Evolutionary conservation across 352 stramenopile species (phyloP).

Genomic region (Globisporangium spinosum): DNA sequence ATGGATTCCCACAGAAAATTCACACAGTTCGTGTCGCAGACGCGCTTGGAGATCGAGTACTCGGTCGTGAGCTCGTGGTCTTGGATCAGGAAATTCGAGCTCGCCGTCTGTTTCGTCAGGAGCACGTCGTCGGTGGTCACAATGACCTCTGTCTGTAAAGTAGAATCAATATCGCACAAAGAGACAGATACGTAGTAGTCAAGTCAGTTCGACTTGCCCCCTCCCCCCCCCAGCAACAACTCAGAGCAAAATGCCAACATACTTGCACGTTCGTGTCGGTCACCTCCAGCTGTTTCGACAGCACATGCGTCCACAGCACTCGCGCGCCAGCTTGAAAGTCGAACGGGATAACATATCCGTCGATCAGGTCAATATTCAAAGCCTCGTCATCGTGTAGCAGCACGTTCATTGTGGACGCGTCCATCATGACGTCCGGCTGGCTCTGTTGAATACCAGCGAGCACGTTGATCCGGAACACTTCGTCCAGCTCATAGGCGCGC

Average conservation of each 20-base stretch:
- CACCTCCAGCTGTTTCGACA: constrained; percentile 29
- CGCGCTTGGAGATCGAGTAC: constrained; percentile 28
- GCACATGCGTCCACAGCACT: constrained; percentile 29
- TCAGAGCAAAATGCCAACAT: neutral
- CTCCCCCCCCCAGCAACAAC: too few relatives aligned
- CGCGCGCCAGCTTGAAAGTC: constrained; percentile 17
- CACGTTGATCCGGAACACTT: constrained; percentile 16
- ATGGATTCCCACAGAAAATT: constrained; percentile 20
- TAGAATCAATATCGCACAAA: too few relatives aligned
- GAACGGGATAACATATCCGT: constrained; percentile 8
- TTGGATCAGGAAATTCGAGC: constrained; percentile 1
- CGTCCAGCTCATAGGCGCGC: neutral
- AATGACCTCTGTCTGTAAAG: constrained; percentile 12
- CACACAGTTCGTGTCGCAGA: constrained; percentile 8
- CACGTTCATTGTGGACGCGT: constrained; percentile 19
- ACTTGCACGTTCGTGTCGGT: neutral
- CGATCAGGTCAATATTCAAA: constrained; percentile 27
- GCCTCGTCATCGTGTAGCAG: constrained; percentile 32
- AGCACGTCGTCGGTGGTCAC: constrained; percentile 20
- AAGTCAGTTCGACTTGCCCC: too few relatives aligned
- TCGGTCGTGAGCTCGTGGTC: constrained; percentile 8
- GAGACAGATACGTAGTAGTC: too few relatives aligned
- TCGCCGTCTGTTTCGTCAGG: constrained; percentile 2
- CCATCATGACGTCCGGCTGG: neutral
- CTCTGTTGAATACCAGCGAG: constrained; percentile 21